Evolutionary conservation across 73 alveolate species (phyloP), one percentile per base, ranked within the genome.

Genomic region (Paramecium pentaurelia): DNA sequence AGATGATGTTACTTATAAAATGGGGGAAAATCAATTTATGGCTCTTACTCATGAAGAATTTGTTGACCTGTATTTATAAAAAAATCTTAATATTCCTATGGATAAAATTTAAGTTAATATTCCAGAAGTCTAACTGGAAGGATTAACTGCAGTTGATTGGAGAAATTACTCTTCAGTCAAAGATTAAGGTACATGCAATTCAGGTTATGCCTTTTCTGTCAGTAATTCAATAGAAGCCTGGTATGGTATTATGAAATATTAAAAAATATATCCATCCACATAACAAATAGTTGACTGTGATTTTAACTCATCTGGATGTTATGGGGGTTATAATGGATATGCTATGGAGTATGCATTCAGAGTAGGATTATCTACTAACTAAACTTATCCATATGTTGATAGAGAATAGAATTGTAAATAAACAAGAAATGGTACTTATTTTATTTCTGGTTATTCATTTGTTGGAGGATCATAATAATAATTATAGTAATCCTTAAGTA

Each of bases 121-220:
- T 4, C 68, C 68, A 51, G 5, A 14, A 51, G 3, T 51, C 4
- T 51, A 51, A 51, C 18, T 51, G 2, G 68, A 51, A 51, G 28
- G 28, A 12, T 60, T 80, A 68, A 9, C 25, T 68, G 86, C 89
- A 36, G 75, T 88, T 11, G 93, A 88, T 88, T 88, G 93, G 93
- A 88, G 89, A 88, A 70, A 68, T 25, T 64, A 64, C 40, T 87
- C 95, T 60, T 93, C 84, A 10, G 96, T 96, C n/a, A 96, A 95
- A 77, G 91, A 92, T 32, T 95, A 96, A 92, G 97, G 96, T 42
- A 5, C 45, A 47, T 96, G 99, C 42, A 96, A 97, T 25, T 71
- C 97, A 20, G 96, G 98, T 77, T 96, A 96, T 95, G 96, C 99
- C 8, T 96, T 96, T 87, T 71, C 98, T 12, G 60, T 95, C 37